phyloP scores from a whole-genome alignment of 495 filamentous ascomycete genomes.

The Penicillium samsonianum region DNA sequence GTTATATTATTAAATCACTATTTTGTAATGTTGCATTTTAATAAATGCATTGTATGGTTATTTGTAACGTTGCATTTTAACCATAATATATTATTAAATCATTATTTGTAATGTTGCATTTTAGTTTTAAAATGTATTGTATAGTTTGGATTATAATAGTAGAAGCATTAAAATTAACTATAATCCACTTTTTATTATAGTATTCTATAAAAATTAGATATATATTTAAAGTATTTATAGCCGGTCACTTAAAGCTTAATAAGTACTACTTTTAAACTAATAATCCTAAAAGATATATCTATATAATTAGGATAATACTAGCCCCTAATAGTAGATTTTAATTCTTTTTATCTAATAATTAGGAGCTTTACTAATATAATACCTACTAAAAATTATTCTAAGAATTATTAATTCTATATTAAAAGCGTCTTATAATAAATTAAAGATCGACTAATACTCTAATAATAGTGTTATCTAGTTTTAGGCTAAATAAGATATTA shows the following conservation, averaged over 20 bases:
- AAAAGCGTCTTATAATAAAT: background rate
- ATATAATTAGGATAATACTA: constrained; percentile 15
- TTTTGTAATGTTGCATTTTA: too few relatives aligned
- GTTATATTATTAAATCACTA: too few relatives aligned
- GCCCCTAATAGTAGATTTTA: too few relatives aligned
- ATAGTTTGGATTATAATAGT: too few relatives aligned
- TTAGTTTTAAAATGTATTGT: too few relatives aligned
- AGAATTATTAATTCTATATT: constrained; percentile 2
- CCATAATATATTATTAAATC: too few relatives aligned
- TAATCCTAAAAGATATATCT: constrained; percentile 12
- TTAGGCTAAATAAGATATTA: background rate
- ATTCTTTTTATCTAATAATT: constrained; percentile 7
- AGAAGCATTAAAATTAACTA: too few relatives aligned
- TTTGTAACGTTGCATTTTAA: too few relatives aligned
- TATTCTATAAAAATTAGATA: background rate
- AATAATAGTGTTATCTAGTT: background rate
- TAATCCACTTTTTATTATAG: too few relatives aligned
- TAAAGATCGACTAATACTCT: background rate
- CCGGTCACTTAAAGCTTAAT: constrained; percentile 7
- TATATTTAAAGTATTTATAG: constrained; percentile 1
- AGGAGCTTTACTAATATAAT: background rate
- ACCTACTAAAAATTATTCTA: background rate
- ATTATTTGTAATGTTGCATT: too few relatives aligned
- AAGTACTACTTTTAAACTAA: constrained; percentile 15
- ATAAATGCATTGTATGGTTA: too few relatives aligned